Evolutionary conservation across 305 asterid genomes (phyloP).

Genomic region (Fraxinus albicans): DNA sequence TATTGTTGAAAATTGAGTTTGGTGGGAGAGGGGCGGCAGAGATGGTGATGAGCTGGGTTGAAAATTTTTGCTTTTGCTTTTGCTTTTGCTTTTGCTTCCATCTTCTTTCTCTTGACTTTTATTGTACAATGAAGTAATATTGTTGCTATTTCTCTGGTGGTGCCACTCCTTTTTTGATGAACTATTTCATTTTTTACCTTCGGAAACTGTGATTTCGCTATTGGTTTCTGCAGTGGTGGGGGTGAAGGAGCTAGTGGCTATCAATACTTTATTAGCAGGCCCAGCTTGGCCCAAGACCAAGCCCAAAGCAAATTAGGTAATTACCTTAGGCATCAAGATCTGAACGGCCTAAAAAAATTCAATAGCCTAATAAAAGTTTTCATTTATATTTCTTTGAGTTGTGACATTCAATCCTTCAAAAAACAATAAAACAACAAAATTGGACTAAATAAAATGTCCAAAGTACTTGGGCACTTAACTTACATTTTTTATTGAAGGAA

Average conservation of each 20-base stretch:
- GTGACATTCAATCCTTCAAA: too few relatives aligned
- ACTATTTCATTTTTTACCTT: conserved; percentile 33
- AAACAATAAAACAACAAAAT: too few relatives aligned
- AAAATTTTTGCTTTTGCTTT: conserved; percentile 46
- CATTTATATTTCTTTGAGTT: too few relatives aligned
- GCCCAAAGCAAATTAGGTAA: too few relatives aligned
- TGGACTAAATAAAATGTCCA: too few relatives aligned
- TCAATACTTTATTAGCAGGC: too few relatives aligned
- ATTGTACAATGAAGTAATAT: conserved; percentile 64
- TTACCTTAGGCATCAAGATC: too few relatives aligned
- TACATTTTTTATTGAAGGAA: too few relatives aligned
- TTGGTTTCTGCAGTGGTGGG: conserved; percentile 23
- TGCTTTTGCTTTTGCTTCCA: conserved; percentile 43
- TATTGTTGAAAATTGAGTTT: conserved; percentile 56
- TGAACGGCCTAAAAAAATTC: too few relatives aligned
- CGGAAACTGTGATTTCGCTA: conserved; percentile 15
- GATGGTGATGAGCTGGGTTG: conserved; percentile 37
- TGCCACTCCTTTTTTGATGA: conserved; percentile 51
- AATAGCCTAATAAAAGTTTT: too few relatives aligned
- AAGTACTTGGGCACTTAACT: too few relatives aligned
- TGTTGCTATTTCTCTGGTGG: conserved; percentile 64
- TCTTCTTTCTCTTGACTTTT: conserved; percentile 51
- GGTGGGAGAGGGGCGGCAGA: conserved; percentile 58
- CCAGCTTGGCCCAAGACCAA: too few relatives aligned
- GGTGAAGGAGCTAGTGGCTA: conserved; percentile 21